Evolutionary conservation across 2,329 filamentous ascomycete species (phyloP).

Genomic region (Plenodomus lindquistii): DNA sequence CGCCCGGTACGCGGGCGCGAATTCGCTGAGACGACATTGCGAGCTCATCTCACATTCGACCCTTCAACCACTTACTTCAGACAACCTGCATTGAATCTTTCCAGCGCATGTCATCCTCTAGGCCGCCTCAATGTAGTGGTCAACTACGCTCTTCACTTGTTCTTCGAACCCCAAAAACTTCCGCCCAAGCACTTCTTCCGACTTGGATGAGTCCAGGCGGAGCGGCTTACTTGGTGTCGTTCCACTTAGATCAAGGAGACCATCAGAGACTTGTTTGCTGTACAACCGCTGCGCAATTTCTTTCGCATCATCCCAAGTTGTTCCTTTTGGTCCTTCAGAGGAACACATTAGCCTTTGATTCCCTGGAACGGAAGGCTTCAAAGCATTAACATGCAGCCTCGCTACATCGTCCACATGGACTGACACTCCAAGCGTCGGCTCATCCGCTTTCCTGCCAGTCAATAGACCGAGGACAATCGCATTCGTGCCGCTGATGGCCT

Average conservation of each 20-base stretch:
- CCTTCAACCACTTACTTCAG: too few relatives aligned
- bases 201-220: conserved; percentile 6
- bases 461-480: background rate
- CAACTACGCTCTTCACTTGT: background rate
- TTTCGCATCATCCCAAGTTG: conserved; percentile 3
- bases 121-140: background rate
- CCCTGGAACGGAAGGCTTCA: conserved; percentile 5
- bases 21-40: too few relatives aligned
- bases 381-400: conserved; percentile 11
- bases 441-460: background rate
- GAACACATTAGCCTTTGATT: conserved; percentile 2
- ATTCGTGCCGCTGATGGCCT: background rate
- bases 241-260: background rate
- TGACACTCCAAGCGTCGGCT: conserved; percentile 4
- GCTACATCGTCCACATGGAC: conserved; percentile 12
- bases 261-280: background rate
- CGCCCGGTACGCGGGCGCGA: too few relatives aligned
- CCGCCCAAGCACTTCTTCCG: conserved; percentile 12
- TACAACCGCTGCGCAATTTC: background rate
- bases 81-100: too few relatives aligned
- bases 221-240: conserved; percentile 1
- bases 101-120: too few relatives aligned
- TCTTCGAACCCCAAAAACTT: conserved; percentile 9
- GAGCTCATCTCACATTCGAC: too few relatives aligned
- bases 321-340: conserved; percentile 3